Base-by-base conservation (phyloP, 1,139 yeast genomes). In the Magnusiomyces fungicola region DNA sequence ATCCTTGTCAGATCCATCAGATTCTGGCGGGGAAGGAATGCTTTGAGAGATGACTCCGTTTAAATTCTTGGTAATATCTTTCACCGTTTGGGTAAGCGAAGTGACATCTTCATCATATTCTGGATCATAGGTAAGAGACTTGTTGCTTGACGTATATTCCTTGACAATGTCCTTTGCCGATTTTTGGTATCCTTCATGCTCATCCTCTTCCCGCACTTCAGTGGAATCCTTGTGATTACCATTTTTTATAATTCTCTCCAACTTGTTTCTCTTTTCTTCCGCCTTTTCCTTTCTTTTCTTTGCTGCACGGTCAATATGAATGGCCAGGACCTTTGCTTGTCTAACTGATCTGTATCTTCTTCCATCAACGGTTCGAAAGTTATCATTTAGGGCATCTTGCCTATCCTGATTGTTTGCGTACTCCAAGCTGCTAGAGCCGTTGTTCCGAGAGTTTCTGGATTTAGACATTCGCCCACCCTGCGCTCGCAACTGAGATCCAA, bases 401-500 rank as follows among this genome's bases (percentile, higher is more conserved):
- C 30, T 7, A 18, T 56, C 61, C 22, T 51, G 49, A 14, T 58
- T 66, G 21, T 56, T 58, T 9, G 39, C 39, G 14, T 5, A n/a
- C 10, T 24, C 32, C 19, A 9, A 10, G 33, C 21, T 10, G n/a
- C 30, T 16, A 14, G 10, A 6, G 7, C 43, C 43, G 10, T 18
- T 16, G 25, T 52, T 56, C 22, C 47, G 51, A 10, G 55, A 53
- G 30, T 57, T 53, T 24, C 58, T 58, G 49, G 61, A 60, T 46
- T 54, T 55, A n/a, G 62, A 58, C 72, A 67, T 68, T 18, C 63
- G 58, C 10, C 68, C 67, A 3, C 72, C 75, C 45, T 69, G 69
- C 2, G 72, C 70, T 36, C 69, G 66, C 46, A 75, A 59, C 59
- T 69, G 63, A 23, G 72, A 65, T 1, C 78, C 79, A 59, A 74